Conservation (phyloP, 2,329 filamentous ascomycete genomes). For the Pseudodiploospora longispora region DNA sequence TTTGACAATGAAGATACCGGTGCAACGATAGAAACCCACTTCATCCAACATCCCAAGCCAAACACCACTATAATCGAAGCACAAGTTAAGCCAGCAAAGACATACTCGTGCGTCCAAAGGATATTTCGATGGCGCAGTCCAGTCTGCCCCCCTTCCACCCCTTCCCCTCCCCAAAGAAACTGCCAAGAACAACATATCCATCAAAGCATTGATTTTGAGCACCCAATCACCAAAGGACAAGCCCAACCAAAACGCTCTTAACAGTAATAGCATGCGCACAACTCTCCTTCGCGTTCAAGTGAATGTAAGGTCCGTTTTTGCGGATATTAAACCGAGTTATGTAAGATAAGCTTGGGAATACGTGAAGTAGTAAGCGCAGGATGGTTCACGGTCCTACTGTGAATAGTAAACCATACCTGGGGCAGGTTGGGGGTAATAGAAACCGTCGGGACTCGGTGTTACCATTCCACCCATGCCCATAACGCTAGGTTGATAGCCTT, state of each 20-base stretch:
- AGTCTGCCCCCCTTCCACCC: no score
- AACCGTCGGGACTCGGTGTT: slow-evolving; percentile 58
- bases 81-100: no score
- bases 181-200: no score
- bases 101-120: no score
- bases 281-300: slow-evolving; percentile 1
- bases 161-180: no score
- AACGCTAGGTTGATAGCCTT: slow-evolving; percentile 47
- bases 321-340: slow-evolving; percentile 25
- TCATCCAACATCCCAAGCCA: no score
- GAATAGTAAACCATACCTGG: slow-evolving; percentile 54
- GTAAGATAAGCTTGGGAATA: slow-evolving; percentile 15
- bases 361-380: slow-evolving; percentile 13
- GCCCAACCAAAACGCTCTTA: slow-evolving; percentile 1
- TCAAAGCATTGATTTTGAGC: slow-evolving; percentile 6
- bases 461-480: slow-evolving; percentile 75
- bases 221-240: slow-evolving; percentile 4
- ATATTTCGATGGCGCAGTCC: no score
- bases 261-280: not conserved
- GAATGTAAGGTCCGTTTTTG: slow-evolving; percentile 5
- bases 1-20: no score
- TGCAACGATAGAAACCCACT: no score
- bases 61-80: no score
- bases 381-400: slow-evolving; percentile 36
- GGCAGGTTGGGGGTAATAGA: slow-evolving; percentile 57